Conservation (phyloP, 768 basidiomycete genomes). For the Boletus fagicola region DNA sequence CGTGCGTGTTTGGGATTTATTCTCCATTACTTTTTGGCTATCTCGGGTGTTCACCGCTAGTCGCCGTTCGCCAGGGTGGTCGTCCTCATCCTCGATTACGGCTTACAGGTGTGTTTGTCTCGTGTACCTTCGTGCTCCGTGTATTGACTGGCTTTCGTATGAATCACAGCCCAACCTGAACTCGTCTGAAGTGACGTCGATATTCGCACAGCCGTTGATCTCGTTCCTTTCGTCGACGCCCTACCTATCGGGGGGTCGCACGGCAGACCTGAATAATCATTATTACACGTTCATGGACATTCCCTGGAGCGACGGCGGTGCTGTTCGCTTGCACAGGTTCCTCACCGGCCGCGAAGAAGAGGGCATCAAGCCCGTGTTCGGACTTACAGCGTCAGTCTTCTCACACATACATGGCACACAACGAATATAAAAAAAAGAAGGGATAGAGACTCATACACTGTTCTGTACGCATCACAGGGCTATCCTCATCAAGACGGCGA, state of each 20-base stretch:
- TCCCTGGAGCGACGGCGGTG: constrained; percentile 39
- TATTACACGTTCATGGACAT: constrained; percentile 69
- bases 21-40: not conserved
- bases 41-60: not conserved
- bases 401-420: not conserved
- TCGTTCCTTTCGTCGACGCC: constrained; percentile 66
- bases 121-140: not conserved
- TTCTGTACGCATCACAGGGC: constrained; percentile 32
- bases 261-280: constrained; percentile 42
- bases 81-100: constrained; percentile 78
- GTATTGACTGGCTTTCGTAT: not conserved
- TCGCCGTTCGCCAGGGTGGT: constrained; percentile 57
- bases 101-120: constrained; percentile 51
- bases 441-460: not conserved
- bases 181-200: constrained; percentile 67
- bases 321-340: constrained; percentile 67
- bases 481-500: constrained; percentile 51
- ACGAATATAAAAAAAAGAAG: not conserved
- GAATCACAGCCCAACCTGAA: constrained; percentile 71
- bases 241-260: constrained; percentile 56
- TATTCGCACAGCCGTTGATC: constrained; percentile 83
- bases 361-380: constrained; percentile 86
- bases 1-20: constrained; percentile 51
- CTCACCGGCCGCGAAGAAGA: constrained; percentile 82
- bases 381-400: constrained; percentile 74